Evolutionary conservation across 176 grass and related monocot species (phyloP), one percentile per base, ranked within the genome.

Genomic region (Juncus inflexus): DNA sequence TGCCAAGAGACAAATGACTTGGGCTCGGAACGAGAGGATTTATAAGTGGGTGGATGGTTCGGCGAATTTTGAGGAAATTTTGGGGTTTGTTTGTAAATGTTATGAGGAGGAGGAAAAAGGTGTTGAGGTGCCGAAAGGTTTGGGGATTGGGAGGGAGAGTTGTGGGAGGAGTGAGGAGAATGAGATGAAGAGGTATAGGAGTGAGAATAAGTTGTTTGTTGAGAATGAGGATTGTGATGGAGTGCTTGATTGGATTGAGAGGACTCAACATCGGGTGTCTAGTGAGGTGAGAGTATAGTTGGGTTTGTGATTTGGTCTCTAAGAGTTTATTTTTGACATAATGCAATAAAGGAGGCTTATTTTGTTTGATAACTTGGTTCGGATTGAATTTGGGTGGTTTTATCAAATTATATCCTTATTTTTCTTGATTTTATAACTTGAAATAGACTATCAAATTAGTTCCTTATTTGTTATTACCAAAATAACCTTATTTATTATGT

Each of bases 1-100:
- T 61, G 78, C 90, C 57, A 95, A 86, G 80, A 84, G 86, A 76
- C 90, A 90, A 65, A 66, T 87, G 38, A 84, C 83, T 37, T 95
- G 86, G 90, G 90, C 86, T 67, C 71, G 90, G 45, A 95, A 87
- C 1, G 86, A 95, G 67, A 81, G 45, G 41, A 84, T 89, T 37
- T 95, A 90, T 64, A 55, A 74, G 38, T 95, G 90, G 90, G 52
- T 95, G 4, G 80, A 95, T 19, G 75, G 74, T 6, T 90, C 80
- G 1, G 61, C 64, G 50, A 83, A 78, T 49, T 95, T 90, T 16
- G 83, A 95, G 38, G 66, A 47, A 5, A 67, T 90, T 64, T 60
- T 73, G 9, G 75, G 79, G 1, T 95, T 90, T 61, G 69, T 87
- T 62, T 86, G 83, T 41, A 42, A 84, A 52, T 81, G 83, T 64